Percentiles rank a stretch among this genome's conserved stretches.
These are phyloP conservation scores for Terfezia boudieri DNA, from an alignment of 495 filamentous ascomycete species.

Conservation along the genomic window DNA sequence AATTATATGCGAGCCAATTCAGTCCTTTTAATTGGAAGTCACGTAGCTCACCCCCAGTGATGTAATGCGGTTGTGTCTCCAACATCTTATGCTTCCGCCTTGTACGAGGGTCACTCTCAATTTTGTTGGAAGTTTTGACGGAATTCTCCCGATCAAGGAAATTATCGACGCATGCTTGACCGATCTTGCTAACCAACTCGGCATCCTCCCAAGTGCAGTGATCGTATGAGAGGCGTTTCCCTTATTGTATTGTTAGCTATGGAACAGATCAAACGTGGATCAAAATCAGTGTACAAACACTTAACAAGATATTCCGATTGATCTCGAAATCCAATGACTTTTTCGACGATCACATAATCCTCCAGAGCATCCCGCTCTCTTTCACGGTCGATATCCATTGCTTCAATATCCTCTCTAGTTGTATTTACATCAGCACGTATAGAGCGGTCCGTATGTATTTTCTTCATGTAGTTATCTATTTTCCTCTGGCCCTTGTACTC, in stretches of 20 bases:
- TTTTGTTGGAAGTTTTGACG: slow-evolving; percentile 49
- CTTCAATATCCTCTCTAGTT: slow-evolving; percentile 56
- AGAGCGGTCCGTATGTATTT: slow-evolving; percentile 31
- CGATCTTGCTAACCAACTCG: slow-evolving; percentile 46
- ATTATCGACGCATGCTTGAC: slow-evolving; percentile 72
- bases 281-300: slow-evolving; percentile 33
- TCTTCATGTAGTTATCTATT: slow-evolving; percentile 81
- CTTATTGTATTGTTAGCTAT: slow-evolving; percentile 17
- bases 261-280: slow-evolving; percentile 3
- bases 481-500: slow-evolving; percentile 56
- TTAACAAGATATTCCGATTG: slow-evolving; percentile 70
- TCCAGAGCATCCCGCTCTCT: slow-evolving; percentile 58
- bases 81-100: slow-evolving; percentile 47
- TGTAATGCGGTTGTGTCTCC: slow-evolving; percentile 57
- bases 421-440: slow-evolving; percentile 8
- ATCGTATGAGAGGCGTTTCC: slow-evolving; percentile 70
- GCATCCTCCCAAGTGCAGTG: slow-evolving; percentile 84
- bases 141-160: slow-evolving; percentile 61
- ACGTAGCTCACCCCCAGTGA: slow-evolving; percentile 65
- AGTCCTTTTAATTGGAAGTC: slow-evolving; percentile 87
- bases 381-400: slow-evolving; percentile 75
- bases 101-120: slow-evolving; percentile 50
- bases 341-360: slow-evolving; percentile 75
- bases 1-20: slow-evolving; percentile 88
- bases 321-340: slow-evolving; percentile 61